A percentile compares a stretch with the other conserved stretches of the same genome.
phyloP scores from a whole-genome alignment of 208 protist species.

The Zelonia costaricensis region DNA sequence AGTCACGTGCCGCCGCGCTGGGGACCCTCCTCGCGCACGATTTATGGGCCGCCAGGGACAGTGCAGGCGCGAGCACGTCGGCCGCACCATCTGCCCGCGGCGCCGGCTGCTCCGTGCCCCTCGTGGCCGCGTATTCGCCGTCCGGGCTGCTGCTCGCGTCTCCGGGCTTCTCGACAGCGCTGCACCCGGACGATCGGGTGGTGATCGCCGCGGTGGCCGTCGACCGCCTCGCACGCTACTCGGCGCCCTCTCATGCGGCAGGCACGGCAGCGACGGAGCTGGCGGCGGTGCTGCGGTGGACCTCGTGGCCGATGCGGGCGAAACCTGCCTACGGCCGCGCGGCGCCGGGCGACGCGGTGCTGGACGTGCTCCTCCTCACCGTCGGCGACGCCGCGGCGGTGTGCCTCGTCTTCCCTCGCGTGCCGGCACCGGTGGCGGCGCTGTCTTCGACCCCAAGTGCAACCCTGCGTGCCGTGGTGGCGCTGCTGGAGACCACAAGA shows the following conservation, averaged over 20 bases:
- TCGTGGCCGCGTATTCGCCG: conserved; percentile 58
- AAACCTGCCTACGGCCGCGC: no score
- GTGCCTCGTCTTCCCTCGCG: conserved; percentile 39
- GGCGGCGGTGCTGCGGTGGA: conserved; percentile 18
- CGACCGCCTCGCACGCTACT: conserved; percentile 34
- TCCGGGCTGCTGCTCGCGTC: conserved; percentile 61
- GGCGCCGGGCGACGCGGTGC: conserved; percentile 3
- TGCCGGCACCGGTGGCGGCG: not conserved
- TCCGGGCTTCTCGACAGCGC: conserved; percentile 26
- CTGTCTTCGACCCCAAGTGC: not conserved
- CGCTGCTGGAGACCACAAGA: conserved; percentile 7
- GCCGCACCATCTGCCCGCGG: not conserved
- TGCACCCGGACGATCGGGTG: conserved; percentile 41
- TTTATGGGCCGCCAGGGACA: conserved; percentile 1
- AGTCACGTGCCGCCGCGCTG: not conserved
- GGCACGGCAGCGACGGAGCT: not conserved
- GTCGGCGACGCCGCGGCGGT: conserved; percentile 50
- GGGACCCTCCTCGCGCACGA: conserved; percentile 14
- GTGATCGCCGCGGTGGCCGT: conserved; percentile 51
- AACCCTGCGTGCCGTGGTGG: conserved; percentile 15
- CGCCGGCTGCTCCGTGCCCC: not conserved
- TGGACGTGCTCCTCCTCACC: conserved; percentile 49
- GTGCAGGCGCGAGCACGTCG: not conserved
- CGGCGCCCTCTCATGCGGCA: not conserved
- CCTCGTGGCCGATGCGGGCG: conserved; percentile 24